Base-by-base conservation (phyloP, 208 protist species). In the Lotmaria passim region DNA sequence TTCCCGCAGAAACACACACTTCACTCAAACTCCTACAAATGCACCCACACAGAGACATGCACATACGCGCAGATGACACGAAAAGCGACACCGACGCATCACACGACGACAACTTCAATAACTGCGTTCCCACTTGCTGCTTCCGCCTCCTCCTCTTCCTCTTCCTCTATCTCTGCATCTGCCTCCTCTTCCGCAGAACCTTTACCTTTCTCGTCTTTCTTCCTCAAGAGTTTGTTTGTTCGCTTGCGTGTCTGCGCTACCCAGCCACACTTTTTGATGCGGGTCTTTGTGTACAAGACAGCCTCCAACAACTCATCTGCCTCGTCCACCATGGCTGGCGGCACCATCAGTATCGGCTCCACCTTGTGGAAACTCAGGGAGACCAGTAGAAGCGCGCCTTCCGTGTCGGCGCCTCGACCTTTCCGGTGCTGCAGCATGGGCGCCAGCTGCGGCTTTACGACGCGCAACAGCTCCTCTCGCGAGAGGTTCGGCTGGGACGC, bases 321-420 rank as follows among this genome's bases (percentile, higher is more conserved):
- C 43, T 77, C 71, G 6, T 44, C 33, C 24, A 56, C 3, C 71
- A 77, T 66, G 7, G 58, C 41, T 5, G 71, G 62, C 10, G 71
- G 71, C 2, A 77, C 51, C 63, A 77, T 70, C n/a, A 24, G 43
- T 19, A 77, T 10, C 11, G 24, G 31, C n/a, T 24, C 0, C 31
- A 66, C 30, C 26, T 31, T 30, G 19, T 50, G 34, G 15, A 62
- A 33, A 5, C 19, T 6, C 15, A 67, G 12, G 5, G 31, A 50
- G 11, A 71, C n/a, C 3, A 39, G 4, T 21, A 7, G 17, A 8
- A 19, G 30, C 0, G 6, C 0, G 6, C 26, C 21, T 1, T 55
- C 14, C 24, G 11, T 46, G 53, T 46, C 31, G 6, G 26, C 3
- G 30, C 28, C 50, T 6, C 7, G 8, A 3, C 64, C 41, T 33